Evolutionary conservation across 441 rosid genomes (phyloP), one percentile per base, ranked within the genome.

Genomic region (Arabidopsis lyrata): DNA sequence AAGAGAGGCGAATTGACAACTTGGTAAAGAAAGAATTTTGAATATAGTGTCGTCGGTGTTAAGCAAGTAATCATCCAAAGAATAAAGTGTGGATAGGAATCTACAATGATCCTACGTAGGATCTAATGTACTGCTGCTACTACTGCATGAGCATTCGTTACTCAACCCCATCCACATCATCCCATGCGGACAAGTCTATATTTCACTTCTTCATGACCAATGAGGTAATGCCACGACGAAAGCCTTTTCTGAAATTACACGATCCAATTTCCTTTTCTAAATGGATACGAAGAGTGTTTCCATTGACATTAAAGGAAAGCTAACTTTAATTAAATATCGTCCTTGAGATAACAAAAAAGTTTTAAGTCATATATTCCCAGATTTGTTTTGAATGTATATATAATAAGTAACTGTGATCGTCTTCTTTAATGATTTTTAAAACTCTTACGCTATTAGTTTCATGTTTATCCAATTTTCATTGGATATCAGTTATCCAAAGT

Each of bases 121-220:
- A 76, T 68, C 57, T 41, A 48, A 22, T 39, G 63, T 66, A 47
- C 22, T 58, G 36, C 41, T 41, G 69, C 74, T 66, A 47, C 22
- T 58, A 47, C 41, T 41, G 69, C 74, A 42, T 68, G 74, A 63
- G 13, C 55, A 63, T 53, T 31, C 34, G 54, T 68, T 68, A 75
- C 78, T 59, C 78, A 60, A 67, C 78, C 73, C 63, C 38, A 66
- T 42, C 68, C 56, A 67, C 48, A 56, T 74, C 42, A 67, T 74
- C 55, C 41, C 16, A 31, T 67, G 39, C 56, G 78, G 67, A 39
- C 54, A 11, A 18, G 45, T 66, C 73, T 54, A 74, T 35, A 48
- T 1, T 10, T 50, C 61, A 58, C 47, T 32, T 20, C 8, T 11
- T n/a, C 56, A 22, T 55, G 42, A 58, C 73, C 78, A 32, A 41